A percentile compares a stretch with the other conserved stretches of the same genome.
These are phyloP conservation scores for Mycena latifolia DNA, from an alignment of 768 basidiomycete species.

Conservation along the genomic window DNA sequence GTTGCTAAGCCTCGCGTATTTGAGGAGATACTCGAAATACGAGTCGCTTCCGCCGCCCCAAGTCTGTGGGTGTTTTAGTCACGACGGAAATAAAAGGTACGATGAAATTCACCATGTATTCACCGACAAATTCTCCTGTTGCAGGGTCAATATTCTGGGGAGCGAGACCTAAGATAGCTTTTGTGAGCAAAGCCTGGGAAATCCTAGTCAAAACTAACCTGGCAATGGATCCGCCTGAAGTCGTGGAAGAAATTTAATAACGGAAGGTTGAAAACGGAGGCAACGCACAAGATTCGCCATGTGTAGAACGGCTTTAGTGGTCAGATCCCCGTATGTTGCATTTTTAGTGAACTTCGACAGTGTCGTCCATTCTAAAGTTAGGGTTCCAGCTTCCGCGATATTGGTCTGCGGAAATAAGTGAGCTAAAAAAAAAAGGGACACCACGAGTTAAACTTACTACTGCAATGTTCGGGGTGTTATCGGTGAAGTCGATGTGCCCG, in stretches of 20 bases:
- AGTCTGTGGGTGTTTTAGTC: conserved; percentile 29
- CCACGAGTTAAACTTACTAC: not conserved
- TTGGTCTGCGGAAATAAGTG: conserved; percentile 51
- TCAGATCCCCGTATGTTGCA: conserved; percentile 69
- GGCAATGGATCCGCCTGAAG: not conserved
- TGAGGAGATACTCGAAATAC: conserved; percentile 85
- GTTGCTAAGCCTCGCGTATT: conserved; percentile 76
- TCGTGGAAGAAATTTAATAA: not conserved
- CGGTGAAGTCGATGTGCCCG: conserved; percentile 54
- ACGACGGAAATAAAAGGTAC: not conserved
- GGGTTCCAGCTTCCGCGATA: conserved; percentile 69
- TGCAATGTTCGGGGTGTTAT: conserved; percentile 16
- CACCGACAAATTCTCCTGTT: conserved; percentile 61
- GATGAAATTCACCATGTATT: conserved; percentile 53
- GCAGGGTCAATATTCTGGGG: conserved; percentile 69
- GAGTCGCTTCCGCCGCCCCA: conserved; percentile 83
- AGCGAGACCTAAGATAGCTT: conserved; percentile 58
- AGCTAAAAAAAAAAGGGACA: not conserved
- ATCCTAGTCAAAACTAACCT: not conserved
- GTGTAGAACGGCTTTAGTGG: conserved; percentile 62
- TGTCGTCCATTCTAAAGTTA: conserved; percentile 67
- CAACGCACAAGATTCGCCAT: conserved; percentile 59
- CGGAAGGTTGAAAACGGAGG: not conserved
- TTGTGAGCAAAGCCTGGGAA: not conserved
- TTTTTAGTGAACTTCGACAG: conserved; percentile 70